Conservation (phyloP, 2,329 filamentous ascomycete genomes). For the Gyromitra esculenta region DNA sequence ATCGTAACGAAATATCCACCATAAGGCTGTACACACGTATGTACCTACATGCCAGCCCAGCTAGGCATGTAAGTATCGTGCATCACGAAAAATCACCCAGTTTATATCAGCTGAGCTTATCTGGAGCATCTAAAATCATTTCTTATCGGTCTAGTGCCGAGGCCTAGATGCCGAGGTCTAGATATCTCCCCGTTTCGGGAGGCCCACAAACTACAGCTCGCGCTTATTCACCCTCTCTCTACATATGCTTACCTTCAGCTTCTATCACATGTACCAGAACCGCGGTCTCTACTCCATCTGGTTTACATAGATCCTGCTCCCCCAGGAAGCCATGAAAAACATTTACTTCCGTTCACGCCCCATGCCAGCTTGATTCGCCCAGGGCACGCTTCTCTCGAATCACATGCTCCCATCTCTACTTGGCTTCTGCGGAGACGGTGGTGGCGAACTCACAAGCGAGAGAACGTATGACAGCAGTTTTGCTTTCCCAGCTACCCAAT, state of each 20-base stretch:
- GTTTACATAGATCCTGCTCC: constrained; percentile 63
- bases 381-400: constrained; percentile 11
- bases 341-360: constrained; percentile 66
- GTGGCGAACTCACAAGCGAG: constrained; percentile 63
- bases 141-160: constrained; percentile 65
- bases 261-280: constrained; percentile 69
- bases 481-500: constrained; percentile 71
- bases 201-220: constrained; percentile 69
- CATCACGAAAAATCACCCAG: constrained; percentile 35
- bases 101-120: constrained; percentile 72
- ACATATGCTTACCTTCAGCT: constrained; percentile 65
- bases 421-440: not conserved
- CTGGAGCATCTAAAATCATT: constrained; percentile 67
- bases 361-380: constrained; percentile 67
- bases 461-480: constrained; percentile 72
- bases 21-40: not conserved
- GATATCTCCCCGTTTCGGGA: constrained; percentile 68
- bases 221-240: constrained; percentile 38
- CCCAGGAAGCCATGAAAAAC: constrained; percentile 66
- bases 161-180: constrained; percentile 61
- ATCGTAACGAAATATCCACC: not conserved
- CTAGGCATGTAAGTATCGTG: not conserved
- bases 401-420: constrained; percentile 55
- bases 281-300: constrained; percentile 65
- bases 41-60: not conserved